Evolutionary conservation across 805 yeast species (phyloP).

Genomic region (Tetrapisispora iriomotensis): DNA sequence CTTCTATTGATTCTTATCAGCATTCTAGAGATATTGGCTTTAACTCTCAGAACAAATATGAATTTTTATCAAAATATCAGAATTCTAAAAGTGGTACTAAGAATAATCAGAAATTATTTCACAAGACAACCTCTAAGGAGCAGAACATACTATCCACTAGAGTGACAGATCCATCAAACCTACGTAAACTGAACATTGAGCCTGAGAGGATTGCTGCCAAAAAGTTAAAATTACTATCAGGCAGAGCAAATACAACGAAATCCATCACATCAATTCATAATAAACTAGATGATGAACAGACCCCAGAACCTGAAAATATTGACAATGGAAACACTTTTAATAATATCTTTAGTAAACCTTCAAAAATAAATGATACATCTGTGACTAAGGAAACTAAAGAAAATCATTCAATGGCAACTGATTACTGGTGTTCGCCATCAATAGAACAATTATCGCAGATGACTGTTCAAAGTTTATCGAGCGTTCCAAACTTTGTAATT

Average conservation of each 20-base stretch:
- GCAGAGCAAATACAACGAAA: conserved; percentile 16
- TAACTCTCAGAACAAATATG: conserved; percentile 6
- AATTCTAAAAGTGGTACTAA: conserved; percentile 4
- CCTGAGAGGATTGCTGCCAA: conserved; percentile 36
- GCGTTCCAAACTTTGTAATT: conserved; percentile 52
- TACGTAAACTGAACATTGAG: conserved; percentile 33
- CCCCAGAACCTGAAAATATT: no score
- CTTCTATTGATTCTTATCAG: conserved; percentile 12
- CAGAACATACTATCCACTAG: conserved; percentile 5
- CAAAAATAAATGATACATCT: no score
- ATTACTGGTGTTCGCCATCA: conserved; percentile 69
- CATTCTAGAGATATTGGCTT: conserved; percentile 32
- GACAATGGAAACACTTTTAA: neutral
- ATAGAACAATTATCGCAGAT: conserved; percentile 38
- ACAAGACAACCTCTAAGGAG: conserved; percentile 5
- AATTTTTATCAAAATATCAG: neutral
- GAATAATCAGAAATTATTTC: conserved; percentile 5
- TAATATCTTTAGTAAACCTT: neutral
- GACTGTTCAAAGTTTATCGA: conserved; percentile 39
- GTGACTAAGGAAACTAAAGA: neutral
- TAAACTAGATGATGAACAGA: no score
- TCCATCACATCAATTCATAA: neutral
- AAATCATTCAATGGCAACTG: conserved; percentile 16
- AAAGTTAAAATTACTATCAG: conserved; percentile 31
- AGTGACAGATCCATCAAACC: conserved; percentile 18